Conservation (phyloP, 805 yeast species). For the Candida nanaspora region DNA sequence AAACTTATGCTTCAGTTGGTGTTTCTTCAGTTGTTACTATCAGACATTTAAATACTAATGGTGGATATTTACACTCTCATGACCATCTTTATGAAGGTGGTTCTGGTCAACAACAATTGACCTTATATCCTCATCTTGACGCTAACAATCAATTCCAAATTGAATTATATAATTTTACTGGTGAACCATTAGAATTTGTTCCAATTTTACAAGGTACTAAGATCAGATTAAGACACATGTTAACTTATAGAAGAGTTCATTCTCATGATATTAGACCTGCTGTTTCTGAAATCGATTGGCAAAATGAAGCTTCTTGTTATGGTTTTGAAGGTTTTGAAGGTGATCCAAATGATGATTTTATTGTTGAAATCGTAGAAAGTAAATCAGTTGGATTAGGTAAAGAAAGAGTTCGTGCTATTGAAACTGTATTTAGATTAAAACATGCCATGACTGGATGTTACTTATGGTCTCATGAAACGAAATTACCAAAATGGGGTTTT, state of each 20-base stretch:
- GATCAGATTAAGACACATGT: conserved; percentile 56
- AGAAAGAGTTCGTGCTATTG: conserved; percentile 52
- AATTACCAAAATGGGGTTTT: conserved; percentile 78
- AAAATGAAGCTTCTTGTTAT: conserved; percentile 71
- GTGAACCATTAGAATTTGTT: conserved; percentile 49
- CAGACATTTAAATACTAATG: conserved; percentile 64
- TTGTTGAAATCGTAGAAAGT: conserved; percentile 61
- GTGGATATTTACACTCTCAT: conserved; percentile 84
- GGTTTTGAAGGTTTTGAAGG: conserved; percentile 74
- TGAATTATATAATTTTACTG: conserved; percentile 58
- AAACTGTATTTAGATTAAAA: conserved; percentile 63
- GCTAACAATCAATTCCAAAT: conserved; percentile 65
- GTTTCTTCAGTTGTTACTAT: conserved; percentile 60
- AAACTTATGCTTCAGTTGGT: conserved; percentile 62
- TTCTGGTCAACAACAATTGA: conserved; percentile 78
- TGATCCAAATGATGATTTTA: conserved; percentile 79
- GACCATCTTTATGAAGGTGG: conserved; percentile 65
- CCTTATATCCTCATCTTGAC: conserved; percentile 75
- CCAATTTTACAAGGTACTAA: conserved; percentile 64
- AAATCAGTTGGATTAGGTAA: conserved; percentile 47
- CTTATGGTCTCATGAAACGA: conserved; percentile 66
- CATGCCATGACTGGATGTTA: conserved; percentile 79
- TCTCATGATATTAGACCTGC: conserved; percentile 81
- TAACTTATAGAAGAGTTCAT: conserved; percentile 62
- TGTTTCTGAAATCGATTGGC: conserved; percentile 74